These are phyloP conservation scores for Aureobasidium melanogenum DNA, from an alignment of 2,329 filamentous ascomycete genomes.

Conservation along the genomic window DNA sequence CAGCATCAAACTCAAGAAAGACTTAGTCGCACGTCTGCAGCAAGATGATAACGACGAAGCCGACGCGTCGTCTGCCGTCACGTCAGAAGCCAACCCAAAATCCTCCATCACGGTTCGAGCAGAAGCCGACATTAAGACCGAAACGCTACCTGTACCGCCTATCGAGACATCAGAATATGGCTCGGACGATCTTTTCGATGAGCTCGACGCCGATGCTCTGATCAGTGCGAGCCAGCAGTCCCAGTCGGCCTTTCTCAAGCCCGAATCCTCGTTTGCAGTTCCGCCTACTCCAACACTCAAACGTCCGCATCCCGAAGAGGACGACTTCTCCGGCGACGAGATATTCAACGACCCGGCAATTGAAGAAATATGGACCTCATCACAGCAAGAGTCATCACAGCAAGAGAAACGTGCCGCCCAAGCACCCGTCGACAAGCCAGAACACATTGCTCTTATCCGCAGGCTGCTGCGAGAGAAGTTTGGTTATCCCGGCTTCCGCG, in stretches of 20 bases:
- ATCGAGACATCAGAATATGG: neutral
- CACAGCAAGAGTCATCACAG: slow-evolving; percentile 6
- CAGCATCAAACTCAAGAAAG: neutral
- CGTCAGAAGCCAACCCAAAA: neutral
- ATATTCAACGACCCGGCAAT: neutral
- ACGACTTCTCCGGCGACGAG: neutral
- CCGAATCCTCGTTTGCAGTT: neutral
- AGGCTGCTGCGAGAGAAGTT: slow-evolving; percentile 33
- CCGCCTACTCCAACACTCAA: neutral
- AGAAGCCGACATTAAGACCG: neutral
- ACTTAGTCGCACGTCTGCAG: neutral
- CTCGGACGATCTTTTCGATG: slow-evolving; percentile 4
- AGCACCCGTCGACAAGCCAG: neutral
- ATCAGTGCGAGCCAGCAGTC: slow-evolving; percentile 4
- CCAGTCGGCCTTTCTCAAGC: neutral
- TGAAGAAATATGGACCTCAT: slow-evolving; percentile 8
- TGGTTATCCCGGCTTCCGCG: slow-evolving; percentile 33
- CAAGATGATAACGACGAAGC: neutral
- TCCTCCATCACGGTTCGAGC: neutral
- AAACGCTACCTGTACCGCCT: neutral
- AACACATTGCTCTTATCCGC: slow-evolving; percentile 18
- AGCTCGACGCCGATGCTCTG: neutral
- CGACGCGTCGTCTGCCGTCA: neutral
- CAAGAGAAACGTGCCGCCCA: neutral
- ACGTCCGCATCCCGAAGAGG: neutral